Base-by-base conservation (phyloP, 805 yeast species). In the Barnettozyma botsteinii region DNA sequence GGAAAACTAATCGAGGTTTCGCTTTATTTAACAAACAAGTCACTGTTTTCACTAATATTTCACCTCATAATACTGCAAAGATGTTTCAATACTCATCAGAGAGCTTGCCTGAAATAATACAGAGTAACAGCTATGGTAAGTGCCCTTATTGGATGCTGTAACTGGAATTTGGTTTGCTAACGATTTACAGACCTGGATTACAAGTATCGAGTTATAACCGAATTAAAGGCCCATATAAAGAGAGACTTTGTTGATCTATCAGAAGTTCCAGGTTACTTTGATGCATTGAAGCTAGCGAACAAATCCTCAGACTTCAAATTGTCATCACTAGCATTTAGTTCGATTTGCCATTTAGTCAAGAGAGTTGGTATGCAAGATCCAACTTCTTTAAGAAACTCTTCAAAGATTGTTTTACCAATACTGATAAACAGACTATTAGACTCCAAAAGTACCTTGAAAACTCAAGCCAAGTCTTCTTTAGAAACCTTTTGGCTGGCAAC, bases 301-400 rank as follows among this genome's bases (percentile, higher is more conserved):
- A 70, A 67, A 40, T 60, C 66, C 4, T 48, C 57, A 3, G 67
- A 66, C 35, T 39, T 59, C 25, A 55, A 66, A 10, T 64, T 76
- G 15, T 66, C 66, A 43, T 44, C 65, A 1, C 40, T 58, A 18
- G 66, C 76, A 3, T 76, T 77, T 50, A 68, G 75, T 22, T 67
- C 76, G 1, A 53, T 75, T 4, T 75, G 79, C 35, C 81, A 78
- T 50, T 56, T 77, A 38, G 69, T 78, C 23, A 77, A 76, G 42
- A 59, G 84, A 17, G 73, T 78, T 6, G 70, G 77, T 34, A 72
- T 75, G 57, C 84, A 78, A 56, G 81, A 77, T 47, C 58, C 66
- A 2, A 51, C 56, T 9, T 62, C 70, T 0, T 59, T 78, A 31
- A 61, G 61, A 43, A 54, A 59, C 2, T 70, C 71, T 28, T 64